Percentiles rank a stretch among this genome's conserved stretches.
Conservation (phyloP, 2,329 filamentous ascomycete genomes). For the Chaetomium olivaceum region DNA sequence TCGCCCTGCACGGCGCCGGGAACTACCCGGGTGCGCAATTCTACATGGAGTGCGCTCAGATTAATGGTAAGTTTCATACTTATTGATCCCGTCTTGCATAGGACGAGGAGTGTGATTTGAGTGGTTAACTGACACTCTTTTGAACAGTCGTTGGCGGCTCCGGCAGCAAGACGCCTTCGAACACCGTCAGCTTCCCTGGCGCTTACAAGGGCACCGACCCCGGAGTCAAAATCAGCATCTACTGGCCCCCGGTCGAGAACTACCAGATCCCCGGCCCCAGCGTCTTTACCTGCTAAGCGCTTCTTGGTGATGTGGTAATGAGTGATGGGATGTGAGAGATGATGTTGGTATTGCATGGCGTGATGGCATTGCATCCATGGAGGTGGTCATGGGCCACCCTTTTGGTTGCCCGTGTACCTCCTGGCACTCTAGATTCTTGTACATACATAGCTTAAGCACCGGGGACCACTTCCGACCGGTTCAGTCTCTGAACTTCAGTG, state of each 20-base stretch:
- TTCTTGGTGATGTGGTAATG: neutral
- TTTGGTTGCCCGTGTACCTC: neutral
- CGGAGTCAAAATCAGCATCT: conserved; percentile 34
- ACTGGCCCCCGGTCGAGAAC: conserved; percentile 32
- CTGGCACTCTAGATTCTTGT: neutral
- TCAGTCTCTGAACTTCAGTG: neutral
- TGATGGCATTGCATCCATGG: neutral
- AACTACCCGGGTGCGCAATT: conserved; percentile 34
- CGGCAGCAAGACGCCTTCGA: conserved; percentile 29
- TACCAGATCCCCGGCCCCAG: conserved; percentile 31
- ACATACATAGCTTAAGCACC: conserved; percentile 1
- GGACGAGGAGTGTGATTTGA: neutral
- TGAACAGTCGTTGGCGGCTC: conserved; percentile 28
- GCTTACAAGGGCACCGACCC: conserved; percentile 32
- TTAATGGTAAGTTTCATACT: conserved; percentile 21
- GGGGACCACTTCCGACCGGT: neutral
- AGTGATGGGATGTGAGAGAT: neutral
- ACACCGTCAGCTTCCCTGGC: conserved; percentile 32
- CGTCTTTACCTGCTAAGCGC: conserved; percentile 31
- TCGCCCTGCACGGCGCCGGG: conserved; percentile 31
- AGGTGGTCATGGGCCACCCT: neutral
- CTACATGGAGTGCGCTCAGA: conserved; percentile 34
- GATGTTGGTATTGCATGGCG: neutral
- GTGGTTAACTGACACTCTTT: neutral
- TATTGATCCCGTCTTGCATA: too few species aligned